Base-by-base conservation (phyloP, 192 early-diverging fungal genomes). In the Coemansia furcata region DNA sequence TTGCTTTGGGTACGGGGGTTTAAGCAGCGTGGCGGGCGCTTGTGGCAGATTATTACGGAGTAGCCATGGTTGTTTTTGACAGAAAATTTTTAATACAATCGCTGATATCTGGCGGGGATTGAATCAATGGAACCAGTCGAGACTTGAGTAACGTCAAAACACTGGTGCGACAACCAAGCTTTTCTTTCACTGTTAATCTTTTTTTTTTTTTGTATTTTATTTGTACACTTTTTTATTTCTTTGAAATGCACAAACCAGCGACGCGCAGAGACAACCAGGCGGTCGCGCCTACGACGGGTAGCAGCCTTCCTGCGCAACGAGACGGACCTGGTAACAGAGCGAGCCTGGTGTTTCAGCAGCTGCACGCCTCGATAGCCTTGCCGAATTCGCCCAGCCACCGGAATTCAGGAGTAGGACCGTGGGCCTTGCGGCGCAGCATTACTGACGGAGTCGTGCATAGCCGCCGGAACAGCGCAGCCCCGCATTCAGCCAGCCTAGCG, bases 261-360 rank as follows among this genome's bases (percentile, higher is more conserved):
- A 6, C 44, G 6, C 44, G 44, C 7, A 19, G 15, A 17, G 44
- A n/a, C 44, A 46, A 46, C 44, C 6, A 46, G 19, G 44, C 44
- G 44, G 44, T 19, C 44, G 17, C 17, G 15, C 44, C 44, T 19
- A 19, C 44, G n/a, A 19, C 44, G n/a, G 44, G 44, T 6, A 46
- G 44, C 7, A 46, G 44, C 19, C 44, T 46, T 19, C 44, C 44
- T 6, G 8, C n/a, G 19, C 44, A 6, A 46, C 14, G 44, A 14
- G 12, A 12, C 12, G 42, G 15, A 10, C 37, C 10, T 6, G 55
- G 63, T 14, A 76, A 73, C 40, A 23, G 79, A 29, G 67, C 74
- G 3, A 82, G 79, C 29, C 12, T 60, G 21, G 63, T 82, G 32
- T 82, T 82, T 65, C 73, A 81, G 73, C 78, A 74, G 7, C 60